A percentile compares a stretch with the other conserved stretches of the same genome.
Conservation (phyloP, 805 yeast species). For the Debaryomyces prosopidis region DNA sequence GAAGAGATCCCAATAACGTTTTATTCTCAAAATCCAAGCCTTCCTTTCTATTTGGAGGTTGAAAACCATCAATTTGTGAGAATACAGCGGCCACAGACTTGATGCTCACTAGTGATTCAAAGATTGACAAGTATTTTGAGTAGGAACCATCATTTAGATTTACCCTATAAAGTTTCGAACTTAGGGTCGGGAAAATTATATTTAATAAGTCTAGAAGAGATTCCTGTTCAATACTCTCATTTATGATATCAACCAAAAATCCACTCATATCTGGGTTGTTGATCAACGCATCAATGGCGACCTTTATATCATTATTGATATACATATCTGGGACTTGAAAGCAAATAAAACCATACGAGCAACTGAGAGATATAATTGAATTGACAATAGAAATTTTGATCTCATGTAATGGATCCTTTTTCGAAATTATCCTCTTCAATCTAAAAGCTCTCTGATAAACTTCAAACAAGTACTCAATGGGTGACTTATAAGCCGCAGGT, state of each 20-base stretch:
- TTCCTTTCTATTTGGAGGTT: slow-evolving; percentile 39
- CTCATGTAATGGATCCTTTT: slow-evolving; percentile 38
- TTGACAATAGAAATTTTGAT: slow-evolving; percentile 42
- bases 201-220: slow-evolving; percentile 59
- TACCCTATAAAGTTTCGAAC: slow-evolving; percentile 32
- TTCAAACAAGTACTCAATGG: slow-evolving; percentile 49
- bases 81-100: slow-evolving; percentile 64
- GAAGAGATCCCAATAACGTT: slow-evolving; percentile 75
- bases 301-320: slow-evolving; percentile 36
- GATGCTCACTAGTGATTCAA: slow-evolving; percentile 56
- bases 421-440: slow-evolving; percentile 42
- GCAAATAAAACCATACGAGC: slow-evolving; percentile 66
- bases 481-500: slow-evolving; percentile 27
- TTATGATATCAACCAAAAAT: slow-evolving; percentile 57
- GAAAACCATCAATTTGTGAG: slow-evolving; percentile 57
- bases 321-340: slow-evolving; percentile 72
- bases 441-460: slow-evolving; percentile 45
- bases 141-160: slow-evolving; percentile 55
- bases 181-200: slow-evolving; percentile 48
- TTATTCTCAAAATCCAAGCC: slow-evolving; percentile 57
- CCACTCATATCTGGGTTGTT: slow-evolving; percentile 15
- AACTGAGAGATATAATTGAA: slow-evolving; percentile 48
- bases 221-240: slow-evolving; percentile 66
- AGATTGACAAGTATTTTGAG: slow-evolving; percentile 52
- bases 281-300: slow-evolving; percentile 26